phyloP scores from a whole-genome alignment of 805 yeast species.

The Ogataea pilisensis region DNA sequence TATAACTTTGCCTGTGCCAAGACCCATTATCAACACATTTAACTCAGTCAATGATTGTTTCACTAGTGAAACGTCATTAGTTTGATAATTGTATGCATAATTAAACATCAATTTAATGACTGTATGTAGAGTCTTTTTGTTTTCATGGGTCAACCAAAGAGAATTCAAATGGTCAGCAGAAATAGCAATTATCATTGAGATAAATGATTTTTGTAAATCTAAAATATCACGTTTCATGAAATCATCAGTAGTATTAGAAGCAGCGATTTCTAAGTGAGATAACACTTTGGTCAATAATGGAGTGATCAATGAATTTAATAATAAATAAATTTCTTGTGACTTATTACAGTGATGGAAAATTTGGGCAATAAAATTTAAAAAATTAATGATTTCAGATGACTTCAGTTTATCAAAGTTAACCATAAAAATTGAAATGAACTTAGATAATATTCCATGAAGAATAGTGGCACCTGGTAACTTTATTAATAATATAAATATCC shows the following conservation, averaged over 20 bases:
- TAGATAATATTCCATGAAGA: constrained; percentile 49
- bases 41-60: constrained; percentile 69
- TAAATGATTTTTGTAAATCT: constrained; percentile 63
- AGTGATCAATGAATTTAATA: constrained; percentile 66
- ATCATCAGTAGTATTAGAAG: constrained; percentile 27
- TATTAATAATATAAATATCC: constrained; percentile 75
- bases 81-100: constrained; percentile 50
- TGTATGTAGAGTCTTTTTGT: constrained; percentile 54
- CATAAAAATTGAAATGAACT: constrained; percentile 65
- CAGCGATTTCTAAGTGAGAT: constrained; percentile 27
- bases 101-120: constrained; percentile 61
- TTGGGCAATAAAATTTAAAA: constrained; percentile 83
- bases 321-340: constrained; percentile 63
- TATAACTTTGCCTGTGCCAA: constrained; percentile 66
- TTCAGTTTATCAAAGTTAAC: constrained; percentile 53
- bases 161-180: constrained; percentile 77
- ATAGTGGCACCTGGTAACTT: constrained; percentile 33
- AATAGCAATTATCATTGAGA: constrained; percentile 64
- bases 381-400: constrained; percentile 68
- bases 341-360: constrained; percentile 71
- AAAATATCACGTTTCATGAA: constrained; percentile 51
- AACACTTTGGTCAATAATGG: constrained; percentile 72
- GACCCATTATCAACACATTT: constrained; percentile 53
- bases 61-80: constrained; percentile 59
- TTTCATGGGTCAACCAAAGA: constrained; percentile 60